Base-by-base conservation (phyloP, 1,284 basidiomycete species). In the Spongispora temasekensis region DNA sequence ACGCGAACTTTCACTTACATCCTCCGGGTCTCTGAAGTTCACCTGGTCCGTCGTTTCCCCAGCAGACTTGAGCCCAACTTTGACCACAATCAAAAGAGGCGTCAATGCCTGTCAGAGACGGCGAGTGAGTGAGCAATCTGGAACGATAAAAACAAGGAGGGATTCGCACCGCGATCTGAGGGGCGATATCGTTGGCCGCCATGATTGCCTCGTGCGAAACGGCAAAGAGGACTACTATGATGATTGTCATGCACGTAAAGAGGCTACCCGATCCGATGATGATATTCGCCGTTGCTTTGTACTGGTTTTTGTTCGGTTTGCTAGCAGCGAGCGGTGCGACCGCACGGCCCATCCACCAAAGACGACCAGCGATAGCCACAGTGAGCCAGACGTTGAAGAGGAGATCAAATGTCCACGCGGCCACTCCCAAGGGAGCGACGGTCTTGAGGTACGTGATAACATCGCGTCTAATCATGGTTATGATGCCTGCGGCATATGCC, bases 241-340 rank as follows among this genome's bases (percentile, higher is more conserved):
- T 17, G 17, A 65, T 63, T 9, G 64, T 65, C 12, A 60, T 60
- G 17, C 56, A 34, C 2, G 64, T n/a, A 12, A 65, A 65, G n/a
- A 67, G 61, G 50, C 58, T 65, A 8, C 64, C 64, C 3, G 64
- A 65, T 37, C 67, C 64, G 10, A 65, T 32, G 35, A 67, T 8
- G 52, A 67, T 56, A 21, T 64, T 67, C 35, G 65, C 65, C 1
- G 64, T 50, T 42, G 65, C 59, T 12, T 30, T 23, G 35, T 65
- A 67, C 10, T 58, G 64, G 56, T 65, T 65, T 3, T 46, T 35
- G 2, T 59, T 40, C 17, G 63, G 56, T 25, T 65, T 50, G 30
- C 34, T 23, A 2, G 12, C 21, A 3, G 53, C 50, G 19, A 65
- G 48, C 23, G 64, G 58, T 5, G 64, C 54, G 23, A 64, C 58